A percentile compares a stretch with the other conserved stretches of the same genome.
These are phyloP conservation scores for Trichosporon ovoides DNA, from an alignment of 1,284 basidiomycete genomes.

Conservation along the genomic window DNA sequence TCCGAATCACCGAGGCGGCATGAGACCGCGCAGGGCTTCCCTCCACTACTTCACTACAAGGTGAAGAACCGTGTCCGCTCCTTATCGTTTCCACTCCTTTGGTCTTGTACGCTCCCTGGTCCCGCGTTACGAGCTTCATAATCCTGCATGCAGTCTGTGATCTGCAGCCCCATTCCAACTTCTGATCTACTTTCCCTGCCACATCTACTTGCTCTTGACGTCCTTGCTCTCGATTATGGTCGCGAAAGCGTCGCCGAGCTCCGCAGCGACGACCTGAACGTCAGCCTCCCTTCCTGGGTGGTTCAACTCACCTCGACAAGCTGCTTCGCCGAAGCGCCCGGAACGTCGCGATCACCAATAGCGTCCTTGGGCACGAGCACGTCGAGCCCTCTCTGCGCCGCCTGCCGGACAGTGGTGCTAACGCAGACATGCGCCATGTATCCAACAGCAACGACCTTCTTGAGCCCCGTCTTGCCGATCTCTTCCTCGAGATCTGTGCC, in stretches of 20 bases:
- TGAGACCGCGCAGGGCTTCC: no score
- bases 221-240: conserved; percentile 18
- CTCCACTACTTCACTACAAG: no score
- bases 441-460: conserved; percentile 23
- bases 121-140: not conserved
- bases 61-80: not conserved
- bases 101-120: not conserved
- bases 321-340: conserved; percentile 21
- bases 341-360: conserved; percentile 30
- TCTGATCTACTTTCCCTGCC: not conserved
- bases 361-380: conserved; percentile 26
- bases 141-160: not conserved
- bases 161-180: not conserved
- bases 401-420: conserved; percentile 28
- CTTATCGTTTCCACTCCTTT: not conserved
- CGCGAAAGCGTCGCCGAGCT: conserved; percentile 21
- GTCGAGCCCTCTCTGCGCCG: conserved; percentile 25
- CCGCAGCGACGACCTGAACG: conserved; percentile 12
- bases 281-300: not conserved
- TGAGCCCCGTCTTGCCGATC: conserved; percentile 22
- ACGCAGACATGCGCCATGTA: conserved; percentile 35
- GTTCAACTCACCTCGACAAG: conserved; percentile 15
- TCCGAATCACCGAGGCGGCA: no score
- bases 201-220: conserved; percentile 5
- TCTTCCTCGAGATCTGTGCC: conserved; percentile 23